These are phyloP conservation scores for Cucurbita argyrosperma DNA, from an alignment of 306 rosid genomes.

Conservation along the genomic window DNA sequence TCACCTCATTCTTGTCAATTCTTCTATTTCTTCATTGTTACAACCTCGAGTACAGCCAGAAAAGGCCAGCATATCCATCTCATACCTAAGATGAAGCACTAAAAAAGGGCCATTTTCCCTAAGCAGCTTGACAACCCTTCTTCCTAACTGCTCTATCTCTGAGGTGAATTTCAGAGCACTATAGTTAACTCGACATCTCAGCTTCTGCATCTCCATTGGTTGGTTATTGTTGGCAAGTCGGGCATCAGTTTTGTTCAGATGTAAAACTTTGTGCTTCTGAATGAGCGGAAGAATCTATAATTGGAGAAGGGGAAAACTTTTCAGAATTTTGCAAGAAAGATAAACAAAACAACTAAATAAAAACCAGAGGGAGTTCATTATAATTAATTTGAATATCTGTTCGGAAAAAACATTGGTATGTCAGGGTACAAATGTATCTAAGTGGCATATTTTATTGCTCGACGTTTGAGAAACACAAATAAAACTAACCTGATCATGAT, in stretches of 20 bases:
- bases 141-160: constrained; percentile 60
- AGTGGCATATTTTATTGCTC: background rate
- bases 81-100: constrained; percentile 85
- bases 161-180: constrained; percentile 61
- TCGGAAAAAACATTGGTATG: background rate
- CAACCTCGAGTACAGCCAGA: constrained; percentile 89
- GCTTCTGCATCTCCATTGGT: constrained; percentile 59
- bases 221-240: constrained; percentile 67
- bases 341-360: background rate
- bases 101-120: constrained; percentile 62
- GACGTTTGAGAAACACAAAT: background rate
- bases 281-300: constrained; percentile 59
- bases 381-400: background rate
- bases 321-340: background rate
- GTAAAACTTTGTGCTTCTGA: constrained; percentile 53
- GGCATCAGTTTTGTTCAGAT: constrained; percentile 64
- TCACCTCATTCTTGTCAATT: constrained; percentile 78
- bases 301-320: background rate
- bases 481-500: constrained; percentile 44
- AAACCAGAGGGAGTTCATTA: background rate
- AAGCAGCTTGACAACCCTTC: constrained; percentile 54
- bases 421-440: background rate
- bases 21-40: constrained; percentile 54
- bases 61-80: constrained; percentile 91
- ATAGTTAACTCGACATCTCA: constrained; percentile 72